Evolutionary conservation across 2,329 filamentous ascomycete species (phyloP), one percentile per base, ranked within the genome.

Genomic region (Coleophoma eucalyptorum): DNA sequence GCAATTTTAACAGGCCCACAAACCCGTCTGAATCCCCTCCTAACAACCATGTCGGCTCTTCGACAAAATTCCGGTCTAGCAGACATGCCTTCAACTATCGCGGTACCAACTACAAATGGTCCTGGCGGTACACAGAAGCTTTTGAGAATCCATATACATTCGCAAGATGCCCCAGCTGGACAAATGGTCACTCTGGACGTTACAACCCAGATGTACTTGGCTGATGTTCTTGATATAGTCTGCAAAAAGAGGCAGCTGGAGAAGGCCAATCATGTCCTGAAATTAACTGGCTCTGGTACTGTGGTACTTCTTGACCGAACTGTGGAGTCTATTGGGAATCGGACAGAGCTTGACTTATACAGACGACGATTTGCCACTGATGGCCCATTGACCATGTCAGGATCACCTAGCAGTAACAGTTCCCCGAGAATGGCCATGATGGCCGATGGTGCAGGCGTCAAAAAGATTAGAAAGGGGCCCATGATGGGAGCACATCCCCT

Each of bases 201-300:
- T 43, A 92, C 87, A 0, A 90, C 87, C 0, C 88, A 93, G 58
- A 93, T 86, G 31, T 94, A 92, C 65, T 81, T 94, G 42, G 88
- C 87, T 41, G 89, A 94, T 66, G 83, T 94, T 26, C 82, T 93
- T 47, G 89, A 93, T 62, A 77, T 84, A 57, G 85, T 89, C 2
- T 94, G 89, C 66, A 81, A 84, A 40, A 89, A 89, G 67, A 78
- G 90, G 41, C 83, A 89, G 51, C 74, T 94, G 0, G 90, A 94
- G 65, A 90, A 91, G 71, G 86, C 79, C 16, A 82, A 86, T 50
- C 89, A 90, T 65, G 86, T 93, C 5, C 78, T 95, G 55, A 91
- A 90, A 67, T 78, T 93, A 11, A 84, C 85, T 0, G 83, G 83
- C 13, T 89, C 87, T 2, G 86, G 86, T 15, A 87, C 85, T 1